A percentile compares a stretch with the other conserved stretches of the same genome.
These are phyloP conservation scores for Aureoboletus auriporus DNA, from an alignment of 768 basidiomycete genomes.

Conservation along the genomic window DNA sequence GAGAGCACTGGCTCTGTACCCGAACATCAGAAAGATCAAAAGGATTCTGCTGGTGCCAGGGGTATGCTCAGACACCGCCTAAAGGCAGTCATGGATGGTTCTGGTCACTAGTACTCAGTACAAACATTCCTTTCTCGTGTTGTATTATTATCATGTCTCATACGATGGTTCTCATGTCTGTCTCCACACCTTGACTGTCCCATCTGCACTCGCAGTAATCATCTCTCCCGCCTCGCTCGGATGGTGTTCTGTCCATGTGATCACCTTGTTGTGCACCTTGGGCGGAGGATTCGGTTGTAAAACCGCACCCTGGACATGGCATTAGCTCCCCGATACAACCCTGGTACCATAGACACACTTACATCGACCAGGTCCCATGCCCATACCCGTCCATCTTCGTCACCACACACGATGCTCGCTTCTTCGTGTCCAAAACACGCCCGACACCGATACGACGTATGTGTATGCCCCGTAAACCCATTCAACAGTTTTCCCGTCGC, in stretches of 20 bases:
- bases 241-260: conserved; percentile 92
- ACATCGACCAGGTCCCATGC: conserved; percentile 93
- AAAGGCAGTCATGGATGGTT: conserved; percentile 28
- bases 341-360: conserved; percentile 22
- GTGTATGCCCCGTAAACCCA: conserved; percentile 74
- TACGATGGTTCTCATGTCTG: conserved; percentile 29
- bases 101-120: conserved; percentile 10
- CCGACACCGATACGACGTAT: conserved; percentile 72
- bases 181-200: conserved; percentile 87
- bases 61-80: conserved; percentile 27
- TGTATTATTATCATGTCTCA: conserved; percentile 20
- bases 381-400: conserved; percentile 88
- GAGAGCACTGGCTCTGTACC: conserved; percentile 25
- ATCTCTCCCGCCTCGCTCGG: conserved; percentile 78
- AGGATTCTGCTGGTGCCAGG: conserved; percentile 12
- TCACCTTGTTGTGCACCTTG: conserved; percentile 75
- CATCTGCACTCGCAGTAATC: conserved; percentile 88
- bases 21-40: conserved; percentile 18
- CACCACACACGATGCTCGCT: conserved; percentile 78
- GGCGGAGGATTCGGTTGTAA: conserved; percentile 71
- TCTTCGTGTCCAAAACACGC: conserved; percentile 84
- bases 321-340: conserved; percentile 1
- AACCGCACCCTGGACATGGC: conserved; percentile 55
- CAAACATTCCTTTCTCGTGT: neutral
- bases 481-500: conserved; percentile 80